Base-by-base conservation (phyloP, 169 alveolate genomes). In the Besnoitia besnoiti region DNA sequence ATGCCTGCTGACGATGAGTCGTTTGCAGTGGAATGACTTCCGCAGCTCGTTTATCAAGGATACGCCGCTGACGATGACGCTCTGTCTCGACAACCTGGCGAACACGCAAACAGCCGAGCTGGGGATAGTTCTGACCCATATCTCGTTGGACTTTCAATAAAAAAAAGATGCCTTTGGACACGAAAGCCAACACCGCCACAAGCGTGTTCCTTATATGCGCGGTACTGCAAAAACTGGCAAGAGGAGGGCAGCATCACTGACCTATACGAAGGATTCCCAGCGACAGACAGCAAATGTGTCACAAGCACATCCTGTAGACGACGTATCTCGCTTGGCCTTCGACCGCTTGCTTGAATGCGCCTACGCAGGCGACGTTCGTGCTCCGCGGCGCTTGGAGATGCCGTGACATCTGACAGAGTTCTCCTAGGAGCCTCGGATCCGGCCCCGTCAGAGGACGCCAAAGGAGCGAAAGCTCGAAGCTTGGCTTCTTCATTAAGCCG, bases 251-350 rank as follows among this genome's bases (percentile, higher is more conserved):
- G 19, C 33, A 5, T 35, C 16, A 12, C 90, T 59, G 42, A 90
- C 93, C 93, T 90, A 85, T 90, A 90, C 19, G 93, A 84, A 42
- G 91, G 85, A 61, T 82, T 90, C 4, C 91, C 93, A 0, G 93
- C 93, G 44, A 90, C 93, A 10, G 90, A 77, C 16, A 80, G 76
- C 27, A 90, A 85, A 44, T 90, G 93, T 33, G 42, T 79, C 39
- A 42, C 85, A 30, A 90, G 47, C 27, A 89, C 90, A 61, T 90
- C 93, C 35, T 47, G 39, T 8, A 90, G 91, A 27, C 93, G 90
- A 7, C 59, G 87, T 44, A 77, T 27, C 30, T 40, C 61, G 19
- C 10, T 27, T 42, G 61, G 59, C 19, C 87, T 19, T 42, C 50
- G 87, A 8, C 87, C 87, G 30, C 40, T 12, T 21, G 87, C 87